phyloP scores from a whole-genome alignment of 2,329 filamentous ascomycete genomes.

The Zasmidium cellare region DNA sequence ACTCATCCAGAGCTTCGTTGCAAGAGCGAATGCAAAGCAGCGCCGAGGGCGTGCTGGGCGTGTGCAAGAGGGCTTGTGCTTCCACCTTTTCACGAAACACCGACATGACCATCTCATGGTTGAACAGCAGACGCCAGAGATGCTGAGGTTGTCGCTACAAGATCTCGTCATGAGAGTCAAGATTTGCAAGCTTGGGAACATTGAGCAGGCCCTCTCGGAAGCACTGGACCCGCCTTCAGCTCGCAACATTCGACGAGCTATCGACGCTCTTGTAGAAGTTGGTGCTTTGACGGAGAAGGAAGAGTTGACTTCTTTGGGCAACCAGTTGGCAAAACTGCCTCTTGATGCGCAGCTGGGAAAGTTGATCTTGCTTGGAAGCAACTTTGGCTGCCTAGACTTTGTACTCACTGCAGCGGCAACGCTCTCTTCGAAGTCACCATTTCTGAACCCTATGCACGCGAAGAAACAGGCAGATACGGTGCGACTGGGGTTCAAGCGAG shows the following conservation, averaged over 20 bases:
- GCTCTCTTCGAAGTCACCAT: slow-evolving; percentile 91
- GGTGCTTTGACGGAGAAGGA: slow-evolving; percentile 80
- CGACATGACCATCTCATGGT: slow-evolving; percentile 81
- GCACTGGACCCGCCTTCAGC: slow-evolving; percentile 87
- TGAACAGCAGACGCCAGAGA: slow-evolving; percentile 93
- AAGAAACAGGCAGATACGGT: slow-evolving; percentile 79
- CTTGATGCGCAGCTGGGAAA: slow-evolving; percentile 95
- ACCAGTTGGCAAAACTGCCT: slow-evolving; percentile 83
- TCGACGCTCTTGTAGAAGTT: slow-evolving; percentile 91
- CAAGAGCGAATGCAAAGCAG: slow-evolving; percentile 92
- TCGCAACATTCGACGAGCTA: slow-evolving; percentile 89
- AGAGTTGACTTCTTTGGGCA: slow-evolving; percentile 81
- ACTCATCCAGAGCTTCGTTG: slow-evolving; percentile 92
- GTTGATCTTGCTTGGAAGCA: slow-evolving; percentile 78
- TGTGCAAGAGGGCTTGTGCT: slow-evolving; percentile 92
- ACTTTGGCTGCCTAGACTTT: slow-evolving; percentile 91
- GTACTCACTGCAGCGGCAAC: slow-evolving; percentile 90
- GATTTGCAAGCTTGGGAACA: slow-evolving; percentile 92
- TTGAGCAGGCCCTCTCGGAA: slow-evolving; percentile 83
- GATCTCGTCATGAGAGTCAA: slow-evolving; percentile 95
- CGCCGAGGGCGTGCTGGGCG: slow-evolving; percentile 89
- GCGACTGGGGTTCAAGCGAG: slow-evolving; percentile 73
- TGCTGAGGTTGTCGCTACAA: slow-evolving; percentile 89
- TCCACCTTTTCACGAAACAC: slow-evolving; percentile 90
- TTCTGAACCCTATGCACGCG: slow-evolving; percentile 81